Evolutionary conservation across 495 filamentous ascomycete genomes (phyloP), one percentile per base, ranked within the genome.

Genomic region (Usnea hakonensis): DNA sequence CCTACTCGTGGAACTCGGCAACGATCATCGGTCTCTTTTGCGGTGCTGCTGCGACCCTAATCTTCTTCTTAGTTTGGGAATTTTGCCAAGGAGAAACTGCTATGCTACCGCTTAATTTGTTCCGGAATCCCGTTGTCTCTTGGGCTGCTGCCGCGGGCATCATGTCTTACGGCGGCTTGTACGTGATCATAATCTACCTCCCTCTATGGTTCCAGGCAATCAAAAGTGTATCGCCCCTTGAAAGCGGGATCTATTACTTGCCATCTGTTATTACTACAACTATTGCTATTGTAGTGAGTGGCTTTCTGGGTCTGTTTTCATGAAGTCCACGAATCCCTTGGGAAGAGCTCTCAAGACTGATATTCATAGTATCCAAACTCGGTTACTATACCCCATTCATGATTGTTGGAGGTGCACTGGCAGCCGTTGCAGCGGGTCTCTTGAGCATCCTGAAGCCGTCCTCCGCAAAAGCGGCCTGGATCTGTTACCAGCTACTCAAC

Each of bases 341-440:
- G 68, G n/a, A 72, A 78, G 30, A 68, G 68, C 19, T 60, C 48
- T 7, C 23, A n/a, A n/a, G n/a, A n/a, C n/a, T n/a, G n/a, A n/a
- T n/a, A n/a, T n/a, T n/a, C n/a, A n/a, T n/a, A n/a, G n/a, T n/a
- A n/a, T n/a, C n/a, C n/a, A n/a, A n/a, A n/a, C n/a, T 44, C 43
- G 43, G 43, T 21, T 44, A 44, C 43, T 44, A 44, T 21, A 8
- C 43, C n/a, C 43, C 43, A 44, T 44, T 44, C n/a, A 44, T 44
- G 43, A 19, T 44, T 21, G 21, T 44, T 9, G 43, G n/a, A 19
- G 21, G n/a, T 6, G 23, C 23, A 19, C 9, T 44, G 23, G 23
- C 23, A 21, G n/a, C 43, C 43, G 23, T 44, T 44, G 43, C 43
- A 19, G 43, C 43, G 43, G 43, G 43, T 21, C 43, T 44, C 43